phyloP scores from a whole-genome alignment of 371 early-diverging fungal genomes.

The Zychaea mexicana region DNA sequence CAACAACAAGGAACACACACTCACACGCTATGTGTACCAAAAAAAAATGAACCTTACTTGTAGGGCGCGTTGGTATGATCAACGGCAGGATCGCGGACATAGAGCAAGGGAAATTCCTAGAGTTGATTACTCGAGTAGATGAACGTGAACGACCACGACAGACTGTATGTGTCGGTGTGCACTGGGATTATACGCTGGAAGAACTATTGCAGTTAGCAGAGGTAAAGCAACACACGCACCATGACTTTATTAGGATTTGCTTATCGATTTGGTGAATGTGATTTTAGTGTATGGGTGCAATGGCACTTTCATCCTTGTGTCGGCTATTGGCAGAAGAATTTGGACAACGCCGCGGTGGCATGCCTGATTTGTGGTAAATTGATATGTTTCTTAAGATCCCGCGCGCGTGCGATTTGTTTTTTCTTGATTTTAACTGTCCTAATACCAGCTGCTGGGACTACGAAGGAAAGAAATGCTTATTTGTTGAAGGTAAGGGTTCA shows the following conservation, averaged over 20 bases:
- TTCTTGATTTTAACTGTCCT: neutral
- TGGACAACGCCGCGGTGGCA: slow-evolving; percentile 63
- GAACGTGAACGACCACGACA: slow-evolving; percentile 46
- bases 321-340: slow-evolving; percentile 66
- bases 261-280: neutral
- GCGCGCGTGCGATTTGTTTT: neutral
- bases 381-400: neutral
- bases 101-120: slow-evolving; percentile 30
- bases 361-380: slow-evolving; percentile 71
- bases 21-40: neutral
- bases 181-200: slow-evolving; percentile 58
- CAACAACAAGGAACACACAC: neutral
- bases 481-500: slow-evolving; percentile 63
- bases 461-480: slow-evolving; percentile 53
- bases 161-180: slow-evolving; percentile 62
- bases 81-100: slow-evolving; percentile 57
- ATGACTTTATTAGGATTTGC: neutral
- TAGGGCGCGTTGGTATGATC: slow-evolving; percentile 58
- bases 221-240: slow-evolving; percentile 35
- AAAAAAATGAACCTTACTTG: too few relatives aligned
- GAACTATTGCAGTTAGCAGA: slow-evolving; percentile 60
- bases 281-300: slow-evolving; percentile 60
- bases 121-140: slow-evolving; percentile 48
- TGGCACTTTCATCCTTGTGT: slow-evolving; percentile 57
- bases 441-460: slow-evolving; percentile 63